Evolutionary conservation across 1,284 basidiomycete genomes (phyloP), one percentile per base, ranked within the genome.

Genomic region (Thelephora terrestris): DNA sequence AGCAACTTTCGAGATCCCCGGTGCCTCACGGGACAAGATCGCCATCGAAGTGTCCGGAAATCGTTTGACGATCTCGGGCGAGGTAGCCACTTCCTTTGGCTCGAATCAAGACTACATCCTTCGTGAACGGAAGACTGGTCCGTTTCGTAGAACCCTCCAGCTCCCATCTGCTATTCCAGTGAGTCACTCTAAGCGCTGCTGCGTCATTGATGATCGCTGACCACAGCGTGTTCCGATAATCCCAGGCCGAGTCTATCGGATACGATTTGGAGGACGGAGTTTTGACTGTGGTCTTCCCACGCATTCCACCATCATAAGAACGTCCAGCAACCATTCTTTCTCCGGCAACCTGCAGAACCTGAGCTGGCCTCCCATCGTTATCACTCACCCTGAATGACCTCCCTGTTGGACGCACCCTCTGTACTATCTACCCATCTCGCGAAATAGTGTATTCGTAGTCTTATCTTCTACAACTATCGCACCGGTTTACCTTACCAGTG

Each of bases 121-220:
- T 16, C 69, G 72, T 44, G 78, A 78, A 61, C 66, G 75, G 21
- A 62, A 65, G 43, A 69, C 53, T 43, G 75, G 75, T 46, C 71
- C 64, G 46, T 74, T 76, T 55, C 65, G 69, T n/a, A 67, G 76
- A 29, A 65, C 66, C 2, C 43, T 76, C 48, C 59, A 65, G 39
- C 66, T 77, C 5, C 74, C 76, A 29, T 57, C 61, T 50, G 74
- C 74, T 2, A 61, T 71, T 44, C 72, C 75, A 70, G 75, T 73
- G 45, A 32, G 29, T 32, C 29, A 32, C 29, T 10, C n/a, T 10
- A 42, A 54, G 61, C 50, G 12, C n/a, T 36, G n/a, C 21, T 21
- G 10, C 20, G 17, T 20, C 10, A 42, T 42, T 3, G 7, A 32
- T 32, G 29, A 32, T 32, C 29, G 12, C 9, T 21, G 10, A 21